Evolutionary conservation across 371 early-diverging fungal genomes (phyloP).

Genomic region (Mortierella sp.): DNA sequence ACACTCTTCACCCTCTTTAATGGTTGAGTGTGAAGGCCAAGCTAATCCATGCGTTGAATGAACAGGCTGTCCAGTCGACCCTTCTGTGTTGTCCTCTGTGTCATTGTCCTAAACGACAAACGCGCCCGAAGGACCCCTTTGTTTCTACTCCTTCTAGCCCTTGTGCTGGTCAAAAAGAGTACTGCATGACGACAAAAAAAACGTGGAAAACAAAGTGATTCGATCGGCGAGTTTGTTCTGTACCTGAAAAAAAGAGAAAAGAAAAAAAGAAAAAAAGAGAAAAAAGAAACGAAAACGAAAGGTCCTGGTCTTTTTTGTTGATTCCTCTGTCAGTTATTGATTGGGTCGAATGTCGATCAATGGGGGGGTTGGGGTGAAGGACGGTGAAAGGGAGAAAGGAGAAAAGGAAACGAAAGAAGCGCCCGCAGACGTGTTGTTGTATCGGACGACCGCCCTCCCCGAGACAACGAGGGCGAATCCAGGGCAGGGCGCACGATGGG

Average conservation of each 20-base stretch:
- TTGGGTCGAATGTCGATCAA: conserved; percentile 7
- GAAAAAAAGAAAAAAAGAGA: background rate
- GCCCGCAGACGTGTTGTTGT: conserved; percentile 3
- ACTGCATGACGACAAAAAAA: background rate
- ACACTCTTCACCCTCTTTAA: background rate
- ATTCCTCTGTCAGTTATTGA: too few species aligned
- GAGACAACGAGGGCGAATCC: background rate
- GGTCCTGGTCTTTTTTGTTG: conserved; percentile 3
- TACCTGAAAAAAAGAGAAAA: background rate
- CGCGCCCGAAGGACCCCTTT: too few species aligned
- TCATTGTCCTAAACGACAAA: too few species aligned
- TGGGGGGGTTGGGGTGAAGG: background rate
- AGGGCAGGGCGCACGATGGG: background rate
- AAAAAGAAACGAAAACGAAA: too few species aligned
- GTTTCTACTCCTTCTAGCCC: background rate
- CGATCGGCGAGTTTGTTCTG: background rate
- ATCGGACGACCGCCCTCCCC: too few species aligned
- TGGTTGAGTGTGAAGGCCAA: background rate
- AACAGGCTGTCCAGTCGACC: too few species aligned
- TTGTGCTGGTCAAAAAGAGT: background rate
- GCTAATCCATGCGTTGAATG: background rate
- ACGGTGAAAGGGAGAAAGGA: background rate
- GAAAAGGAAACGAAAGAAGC: background rate
- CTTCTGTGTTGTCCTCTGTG: too few species aligned
- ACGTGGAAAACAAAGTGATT: background rate